A percentile compares a stretch with the other conserved stretches of the same genome.
These are phyloP conservation scores for Nepenthes mirabilis DNA, from an alignment of 148 eudicot genomes.

Conservation along the genomic window DNA sequence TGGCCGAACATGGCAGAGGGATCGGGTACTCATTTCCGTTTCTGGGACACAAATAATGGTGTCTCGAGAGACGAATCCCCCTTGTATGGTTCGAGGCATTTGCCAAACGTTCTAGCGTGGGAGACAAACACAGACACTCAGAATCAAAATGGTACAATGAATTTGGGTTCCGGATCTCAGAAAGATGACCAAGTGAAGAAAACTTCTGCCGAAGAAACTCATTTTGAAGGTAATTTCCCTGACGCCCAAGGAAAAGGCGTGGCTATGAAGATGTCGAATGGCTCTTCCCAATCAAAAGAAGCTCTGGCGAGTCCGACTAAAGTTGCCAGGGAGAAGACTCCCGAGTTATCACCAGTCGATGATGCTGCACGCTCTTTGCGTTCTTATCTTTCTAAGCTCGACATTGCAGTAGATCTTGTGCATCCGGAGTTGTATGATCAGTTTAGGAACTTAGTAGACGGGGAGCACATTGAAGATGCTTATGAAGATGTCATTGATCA, in stretches of 20 bases:
- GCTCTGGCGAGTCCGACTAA: slow-evolving; percentile 17
- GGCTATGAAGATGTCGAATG: slow-evolving; percentile 22
- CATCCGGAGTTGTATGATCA: slow-evolving; percentile 57
- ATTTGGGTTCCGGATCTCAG: slow-evolving; percentile 24
- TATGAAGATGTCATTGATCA: slow-evolving; percentile 31
- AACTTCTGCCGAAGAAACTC: slow-evolving; percentile 35
- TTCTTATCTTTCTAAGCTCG: slow-evolving; percentile 64
- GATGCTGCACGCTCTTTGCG: slow-evolving; percentile 24
- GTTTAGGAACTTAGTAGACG: slow-evolving; percentile 34
- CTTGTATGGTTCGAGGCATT: slow-evolving; percentile 32
- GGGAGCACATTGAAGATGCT: slow-evolving; percentile 23
- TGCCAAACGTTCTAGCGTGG: slow-evolving; percentile 32
- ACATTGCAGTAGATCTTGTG: slow-evolving; percentile 62
- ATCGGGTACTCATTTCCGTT: slow-evolving; percentile 35
- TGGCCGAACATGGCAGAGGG: slow-evolving; percentile 68
- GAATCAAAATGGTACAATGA: slow-evolving; percentile 47
- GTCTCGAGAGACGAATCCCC: slow-evolving; percentile 58
- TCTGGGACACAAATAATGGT: slow-evolving; percentile 67
- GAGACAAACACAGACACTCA: slow-evolving; percentile 46
- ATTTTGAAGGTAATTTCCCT: slow-evolving; percentile 22
- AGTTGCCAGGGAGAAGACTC: slow-evolving; percentile 25
- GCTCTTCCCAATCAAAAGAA: slow-evolving; percentile 23
- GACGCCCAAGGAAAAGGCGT: slow-evolving; percentile 25
- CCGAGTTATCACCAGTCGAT: slow-evolving; percentile 24
- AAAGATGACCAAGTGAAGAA: slow-evolving; percentile 28